A percentile compares a stretch with the other conserved stretches of the same genome.
phyloP scores from a whole-genome alignment of 139 green algal genomes.

The Edaphochlamys debaryana region DNA sequence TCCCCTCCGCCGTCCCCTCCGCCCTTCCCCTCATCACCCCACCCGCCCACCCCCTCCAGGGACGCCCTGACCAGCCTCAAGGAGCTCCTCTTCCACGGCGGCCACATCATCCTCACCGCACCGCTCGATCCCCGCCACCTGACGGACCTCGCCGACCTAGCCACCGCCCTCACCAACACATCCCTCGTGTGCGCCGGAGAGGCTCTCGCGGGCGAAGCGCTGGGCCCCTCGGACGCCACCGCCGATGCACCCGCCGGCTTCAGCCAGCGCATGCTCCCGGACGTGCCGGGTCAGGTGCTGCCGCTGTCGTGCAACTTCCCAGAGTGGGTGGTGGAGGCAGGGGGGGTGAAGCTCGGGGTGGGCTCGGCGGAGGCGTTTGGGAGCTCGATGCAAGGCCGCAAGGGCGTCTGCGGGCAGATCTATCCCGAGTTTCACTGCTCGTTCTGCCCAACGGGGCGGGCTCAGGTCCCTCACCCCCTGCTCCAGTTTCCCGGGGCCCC shows the following conservation, averaged over 20 bases:
- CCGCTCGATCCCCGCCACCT: background rate
- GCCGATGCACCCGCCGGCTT: background rate
- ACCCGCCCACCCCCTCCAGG: background rate
- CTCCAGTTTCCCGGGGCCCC: too few species aligned
- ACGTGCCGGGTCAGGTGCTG: background rate
- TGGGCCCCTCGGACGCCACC: background rate
- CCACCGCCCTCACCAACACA: background rate
- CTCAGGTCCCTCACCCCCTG: too few species aligned
- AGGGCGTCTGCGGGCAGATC: too few species aligned
- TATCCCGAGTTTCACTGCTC: too few species aligned
- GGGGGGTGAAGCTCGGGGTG: too few species aligned
- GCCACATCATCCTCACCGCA: background rate
- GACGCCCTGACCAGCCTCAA: background rate
- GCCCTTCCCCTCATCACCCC: too few species aligned
- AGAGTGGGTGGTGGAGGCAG: background rate
- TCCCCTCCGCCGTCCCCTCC: too few species aligned
- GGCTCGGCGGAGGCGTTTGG: too few species aligned
- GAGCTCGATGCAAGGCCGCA: too few species aligned
- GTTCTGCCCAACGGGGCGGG: background rate
- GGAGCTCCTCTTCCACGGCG: background rate
- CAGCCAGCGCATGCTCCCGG: background rate
- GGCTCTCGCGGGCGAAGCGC: background rate
- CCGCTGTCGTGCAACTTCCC: slow-evolving; percentile 23
- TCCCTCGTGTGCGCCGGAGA: background rate
- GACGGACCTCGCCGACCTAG: background rate